Evolutionary conservation across 345 rosid species (phyloP), one percentile per base, ranked within the genome.

Genomic region (Luvunga scandens): DNA sequence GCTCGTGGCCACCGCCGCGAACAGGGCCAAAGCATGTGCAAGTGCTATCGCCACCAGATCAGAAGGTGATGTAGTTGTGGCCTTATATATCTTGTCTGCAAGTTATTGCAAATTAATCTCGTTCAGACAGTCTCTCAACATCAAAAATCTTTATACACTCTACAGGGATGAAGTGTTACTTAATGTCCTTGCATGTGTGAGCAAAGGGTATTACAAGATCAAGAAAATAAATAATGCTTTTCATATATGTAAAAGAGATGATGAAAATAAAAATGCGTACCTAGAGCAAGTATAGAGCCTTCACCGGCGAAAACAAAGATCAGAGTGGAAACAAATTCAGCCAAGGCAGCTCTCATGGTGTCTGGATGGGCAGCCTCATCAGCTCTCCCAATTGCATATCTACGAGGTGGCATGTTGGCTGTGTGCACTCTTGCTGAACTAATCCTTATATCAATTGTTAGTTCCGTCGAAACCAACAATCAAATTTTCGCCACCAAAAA

Each of bases 231-330:
- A 38, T 38, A 38, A 38, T 1, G 42, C 9, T 38, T 38, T 38
- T 38, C 42, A 38, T 38, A 38, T 38, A 38, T 8, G 42, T 8
- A 38, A 38, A 42, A 16, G 48, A 9, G 69, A 3, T 33, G 39
- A 65, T 33, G 28, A 34, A 7, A n/a, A 34, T 66, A 2, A 9
- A 19, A n/a, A 31, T 24, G 69, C 53, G 13, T 59, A 87, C 94
- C 84, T 6, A 93, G 90, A 83, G 98, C 94, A 31, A 93, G 92
- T 60, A 87, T 66, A 34, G 91, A 90, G 81, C 98, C 98, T 81
- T 88, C 96, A 63, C 96, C 93, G 21, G 93, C 91, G 21, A 93
- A 93, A 38, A 93, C 92, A 57, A 91, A 91, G 84, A 90, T 87
- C 73, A 86, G 83, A 59, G 94, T 91, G 78, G 96, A 87, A 70